A percentile compares a stretch with the other conserved stretches of the same genome.
These are phyloP conservation scores for Candida nonsorbophila DNA, from an alignment of 805 yeast genomes.

Conservation along the genomic window DNA sequence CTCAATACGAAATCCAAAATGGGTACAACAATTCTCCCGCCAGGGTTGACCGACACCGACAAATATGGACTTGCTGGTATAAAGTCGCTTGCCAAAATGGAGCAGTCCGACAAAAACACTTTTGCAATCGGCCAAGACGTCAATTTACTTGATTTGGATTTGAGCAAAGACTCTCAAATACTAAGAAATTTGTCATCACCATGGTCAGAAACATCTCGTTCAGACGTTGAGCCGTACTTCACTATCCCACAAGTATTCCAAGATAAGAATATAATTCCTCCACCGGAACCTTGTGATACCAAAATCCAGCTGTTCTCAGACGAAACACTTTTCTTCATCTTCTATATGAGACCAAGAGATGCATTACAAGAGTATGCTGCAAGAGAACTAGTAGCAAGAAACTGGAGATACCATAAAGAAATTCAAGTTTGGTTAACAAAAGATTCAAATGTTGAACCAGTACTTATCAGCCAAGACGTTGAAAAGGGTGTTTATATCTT, in stretches of 20 bases:
- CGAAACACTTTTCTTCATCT: conserved; percentile 88
- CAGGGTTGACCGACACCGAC: conserved; percentile 43
- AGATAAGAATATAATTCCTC: conserved; percentile 26
- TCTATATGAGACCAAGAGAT: conserved; percentile 90
- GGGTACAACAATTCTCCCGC: conserved; percentile 22
- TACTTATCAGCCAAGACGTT: conserved; percentile 70
- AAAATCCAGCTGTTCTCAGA: conserved; percentile 68
- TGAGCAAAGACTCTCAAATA: conserved; percentile 43
- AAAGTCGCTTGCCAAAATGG: conserved; percentile 54
- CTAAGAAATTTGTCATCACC: conserved; percentile 79
- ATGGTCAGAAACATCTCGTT: conserved; percentile 88
- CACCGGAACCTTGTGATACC: conserved; percentile 40
- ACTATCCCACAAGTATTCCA: conserved; percentile 49
- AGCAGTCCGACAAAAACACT: conserved; percentile 55
- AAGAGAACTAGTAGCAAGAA: conserved; percentile 81
- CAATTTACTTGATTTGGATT: conserved; percentile 58
- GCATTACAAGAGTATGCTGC: conserved; percentile 92
- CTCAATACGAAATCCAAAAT: no score
- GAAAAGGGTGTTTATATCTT: conserved; percentile 92
- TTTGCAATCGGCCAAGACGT: conserved; percentile 76
- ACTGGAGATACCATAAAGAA: conserved; percentile 97
- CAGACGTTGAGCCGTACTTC: conserved; percentile 85
- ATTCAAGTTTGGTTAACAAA: conserved; percentile 96
- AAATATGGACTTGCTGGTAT: conserved; percentile 67
- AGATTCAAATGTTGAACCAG: conserved; percentile 85